Conservation (phyloP, 176 grass and related monocot species). For the Calamus simplicifolius region DNA sequence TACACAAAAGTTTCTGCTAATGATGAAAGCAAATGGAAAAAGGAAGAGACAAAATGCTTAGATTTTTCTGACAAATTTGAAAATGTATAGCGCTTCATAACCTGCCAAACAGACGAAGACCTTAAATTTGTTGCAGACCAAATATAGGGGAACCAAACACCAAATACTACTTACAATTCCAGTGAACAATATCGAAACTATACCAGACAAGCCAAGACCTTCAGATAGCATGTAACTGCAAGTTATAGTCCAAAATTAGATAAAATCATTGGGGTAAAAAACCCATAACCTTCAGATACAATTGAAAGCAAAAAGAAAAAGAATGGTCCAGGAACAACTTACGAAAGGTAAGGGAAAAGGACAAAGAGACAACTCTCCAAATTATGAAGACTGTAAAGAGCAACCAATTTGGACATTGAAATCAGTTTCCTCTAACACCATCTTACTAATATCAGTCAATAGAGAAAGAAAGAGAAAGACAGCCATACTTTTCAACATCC, state of each 20-base stretch:
- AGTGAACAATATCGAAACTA: constrained; percentile 97
- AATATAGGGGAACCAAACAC: too few species aligned
- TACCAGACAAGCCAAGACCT: constrained; percentile 95
- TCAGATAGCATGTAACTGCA: constrained; percentile 98
- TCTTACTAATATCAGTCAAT: too few species aligned
- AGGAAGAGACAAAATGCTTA: constrained; percentile 73
- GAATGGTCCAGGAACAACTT: constrained; percentile 33
- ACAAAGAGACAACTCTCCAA: constrained; percentile 99
- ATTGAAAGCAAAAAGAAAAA: constrained; percentile 2
- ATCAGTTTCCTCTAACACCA: too few species aligned
- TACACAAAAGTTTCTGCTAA: constrained; percentile 99
- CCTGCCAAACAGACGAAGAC: constrained; percentile 39
- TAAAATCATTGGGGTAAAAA: too few species aligned
- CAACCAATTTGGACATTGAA: constrained; percentile 13
- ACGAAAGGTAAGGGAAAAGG: constrained; percentile 99
- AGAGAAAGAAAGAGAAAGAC: constrained; percentile 4
- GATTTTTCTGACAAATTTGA: constrained; percentile 97
- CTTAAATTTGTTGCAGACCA: background rate
- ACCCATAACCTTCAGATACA: too few species aligned
- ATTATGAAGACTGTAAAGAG: constrained; percentile 72
- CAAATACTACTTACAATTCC: constrained; percentile 61
- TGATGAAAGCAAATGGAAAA: constrained; percentile 96
- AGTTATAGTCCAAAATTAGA: constrained; percentile 14
- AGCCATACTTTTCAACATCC: constrained; percentile 65
- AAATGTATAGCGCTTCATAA: constrained; percentile 96